Evolutionary conservation across 2,329 filamentous ascomycete genomes (phyloP), one percentile per base, ranked within the genome.

Genomic region (Penicillium concentricum): DNA sequence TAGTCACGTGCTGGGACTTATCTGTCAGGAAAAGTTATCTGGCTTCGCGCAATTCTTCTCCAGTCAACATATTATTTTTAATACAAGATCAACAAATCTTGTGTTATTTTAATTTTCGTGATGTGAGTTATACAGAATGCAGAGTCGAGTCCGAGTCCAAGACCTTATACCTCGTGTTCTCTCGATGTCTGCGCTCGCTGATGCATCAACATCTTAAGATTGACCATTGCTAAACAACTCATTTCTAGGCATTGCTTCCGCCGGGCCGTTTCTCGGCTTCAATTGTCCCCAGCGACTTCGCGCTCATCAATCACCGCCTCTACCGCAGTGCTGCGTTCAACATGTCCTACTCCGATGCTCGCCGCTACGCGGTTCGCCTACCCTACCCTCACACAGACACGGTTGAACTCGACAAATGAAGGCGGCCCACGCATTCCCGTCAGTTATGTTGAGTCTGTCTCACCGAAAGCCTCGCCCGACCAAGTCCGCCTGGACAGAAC

Each of bases 181-280:
- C 16, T 26, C 10, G 10, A 35, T 18, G 6, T 44, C 37, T 22
- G 26, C 28, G 16, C 45, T 37, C 9, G 30, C 32, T 47, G 32
- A 5, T 24, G 43, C 18, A n/a, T 24, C 15, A 24, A 30, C 16
- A 28, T 35, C 15, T 13, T n/a, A 47, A 49, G 8, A 43, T 16
- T 22, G 41, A 16, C 37, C 12, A 43, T 26, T 24, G 35, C 53
- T 62, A 48, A 62, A 37, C 26, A 16, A 28, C 6, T 12, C 12
- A 30, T 51, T 24, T 45, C 30, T 61, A 87, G 84, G 84, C 82
- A 80, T 74, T 77, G 78, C 62, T 75, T 88, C 64, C 83, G 84
- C 59, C 83, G 82, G 67, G 76, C 81, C 62, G 82, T 84, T 64
- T 76, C 80, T 67, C 82, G 83, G 67, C 79, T 83, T 47, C 66